Conservation (phyloP, 306 rosid genomes). For the Cicer arietinum region DNA sequence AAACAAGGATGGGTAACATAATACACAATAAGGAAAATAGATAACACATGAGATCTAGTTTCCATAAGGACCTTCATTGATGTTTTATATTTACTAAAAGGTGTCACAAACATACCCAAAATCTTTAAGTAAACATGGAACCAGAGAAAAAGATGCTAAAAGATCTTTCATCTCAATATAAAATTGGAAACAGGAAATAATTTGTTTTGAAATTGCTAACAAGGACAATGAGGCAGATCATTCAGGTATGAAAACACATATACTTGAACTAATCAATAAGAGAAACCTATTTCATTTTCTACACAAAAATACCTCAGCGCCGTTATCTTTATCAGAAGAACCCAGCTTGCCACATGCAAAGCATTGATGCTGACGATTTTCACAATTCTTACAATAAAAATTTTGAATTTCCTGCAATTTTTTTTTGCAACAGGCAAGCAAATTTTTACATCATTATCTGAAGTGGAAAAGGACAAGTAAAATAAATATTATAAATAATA, state of each 20-base stretch:
- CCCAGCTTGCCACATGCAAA: slow-evolving; percentile 88
- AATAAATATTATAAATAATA: slow-evolving; percentile 29
- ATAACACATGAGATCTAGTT: neutral
- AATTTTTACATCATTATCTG: slow-evolving; percentile 23
- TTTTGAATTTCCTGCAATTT: slow-evolving; percentile 61
- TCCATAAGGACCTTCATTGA: neutral
- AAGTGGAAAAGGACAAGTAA: slow-evolving; percentile 24
- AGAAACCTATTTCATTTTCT: slow-evolving; percentile 22
- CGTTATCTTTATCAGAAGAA: slow-evolving; percentile 65
- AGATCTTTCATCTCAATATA: slow-evolving; percentile 7
- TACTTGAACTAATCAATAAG: slow-evolving; percentile 5
- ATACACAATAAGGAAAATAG: neutral
- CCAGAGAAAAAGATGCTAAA: slow-evolving; percentile 7
- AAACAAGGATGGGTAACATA: neutral
- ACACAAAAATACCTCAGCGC: slow-evolving; percentile 71
- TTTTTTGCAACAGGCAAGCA: slow-evolving; percentile 39
- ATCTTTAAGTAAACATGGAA: neutral
- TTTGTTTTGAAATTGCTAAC: slow-evolving; percentile 20
- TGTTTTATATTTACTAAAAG: slow-evolving; percentile 3
- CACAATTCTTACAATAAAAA: slow-evolving; percentile 79
- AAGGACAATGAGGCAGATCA: neutral
- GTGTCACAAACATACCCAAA: neutral
- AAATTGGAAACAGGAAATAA: neutral
- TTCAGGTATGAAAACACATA: neutral
- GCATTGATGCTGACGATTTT: slow-evolving; percentile 80